Evolutionary conservation across 2,329 filamentous ascomycete genomes (phyloP).

Genomic region (Phialophora macrospora): DNA sequence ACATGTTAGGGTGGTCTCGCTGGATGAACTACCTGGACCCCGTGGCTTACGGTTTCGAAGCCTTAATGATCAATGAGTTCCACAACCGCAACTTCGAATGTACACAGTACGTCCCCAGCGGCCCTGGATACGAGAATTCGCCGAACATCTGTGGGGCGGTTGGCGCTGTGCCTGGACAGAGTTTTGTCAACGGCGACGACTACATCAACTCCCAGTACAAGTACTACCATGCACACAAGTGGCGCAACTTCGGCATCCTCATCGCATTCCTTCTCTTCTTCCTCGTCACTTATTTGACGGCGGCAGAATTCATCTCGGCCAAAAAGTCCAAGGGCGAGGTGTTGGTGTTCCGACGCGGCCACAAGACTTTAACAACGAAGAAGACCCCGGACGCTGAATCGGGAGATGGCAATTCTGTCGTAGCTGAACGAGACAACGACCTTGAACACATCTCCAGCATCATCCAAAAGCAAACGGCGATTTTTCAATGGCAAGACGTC

Average conservation of each 20-base stretch:
- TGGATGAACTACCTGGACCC: constrained; percentile 73
- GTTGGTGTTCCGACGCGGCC: constrained; percentile 72
- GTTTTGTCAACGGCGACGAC: constrained; percentile 61
- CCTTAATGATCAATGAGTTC: constrained; percentile 63
- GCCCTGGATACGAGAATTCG: constrained; percentile 61
- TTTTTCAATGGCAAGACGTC: constrained; percentile 85
- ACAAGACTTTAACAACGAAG: constrained; percentile 3
- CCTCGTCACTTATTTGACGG: constrained; percentile 64
- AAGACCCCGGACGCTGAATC: constrained; percentile 9
- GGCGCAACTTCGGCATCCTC: constrained; percentile 74
- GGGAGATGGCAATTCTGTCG: neutral
- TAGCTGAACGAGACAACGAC: neutral
- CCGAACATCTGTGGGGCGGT: constrained; percentile 60
- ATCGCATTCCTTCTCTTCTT: constrained; percentile 69
- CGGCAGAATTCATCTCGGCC: constrained; percentile 65
- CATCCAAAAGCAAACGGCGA: constrained; percentile 70
- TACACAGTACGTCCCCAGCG: constrained; percentile 59
- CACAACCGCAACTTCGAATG: constrained; percentile 63
- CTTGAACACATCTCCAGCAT: constrained; percentile 45
- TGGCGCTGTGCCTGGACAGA: constrained; percentile 60
- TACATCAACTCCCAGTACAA: constrained; percentile 62
- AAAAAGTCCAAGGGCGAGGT: constrained; percentile 79
- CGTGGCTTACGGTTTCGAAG: constrained; percentile 69
- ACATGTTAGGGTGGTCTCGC: constrained; percentile 68
- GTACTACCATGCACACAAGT: constrained; percentile 65